A percentile compares a stretch with the other conserved stretches of the same genome.
phyloP scores from a whole-genome alignment of 2,329 filamentous ascomycete species.

The Elsinoe fawcettii region DNA sequence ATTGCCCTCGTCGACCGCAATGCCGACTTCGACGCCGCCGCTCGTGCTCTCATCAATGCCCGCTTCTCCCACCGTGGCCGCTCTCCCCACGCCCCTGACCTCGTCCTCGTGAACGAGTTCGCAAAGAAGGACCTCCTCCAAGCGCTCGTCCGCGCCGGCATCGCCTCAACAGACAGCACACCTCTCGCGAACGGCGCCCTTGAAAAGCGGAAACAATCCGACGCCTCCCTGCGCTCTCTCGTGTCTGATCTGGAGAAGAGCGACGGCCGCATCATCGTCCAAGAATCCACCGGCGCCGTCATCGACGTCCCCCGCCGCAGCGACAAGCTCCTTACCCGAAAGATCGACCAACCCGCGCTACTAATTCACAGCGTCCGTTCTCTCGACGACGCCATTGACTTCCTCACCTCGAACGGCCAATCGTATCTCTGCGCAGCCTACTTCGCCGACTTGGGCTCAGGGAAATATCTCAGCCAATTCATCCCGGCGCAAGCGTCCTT shows the following conservation, averaged over 20 bases:
- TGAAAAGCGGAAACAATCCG: conserved; percentile 4
- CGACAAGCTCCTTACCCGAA: conserved; percentile 24
- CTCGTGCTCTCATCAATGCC: conserved; percentile 45
- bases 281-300: conserved; percentile 22
- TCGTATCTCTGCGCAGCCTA: conserved; percentile 44
- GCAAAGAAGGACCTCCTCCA: conserved; percentile 48
- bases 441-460: conserved; percentile 43
- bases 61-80: conserved; percentile 49
- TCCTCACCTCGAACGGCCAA: conserved; percentile 29
- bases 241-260: conserved; percentile 16
- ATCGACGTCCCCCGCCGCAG: conserved; percentile 20
- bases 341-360: conserved; percentile 38
- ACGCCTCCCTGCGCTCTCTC: conserved; percentile 12
- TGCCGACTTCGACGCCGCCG: conserved; percentile 47
- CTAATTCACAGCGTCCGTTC: conserved; percentile 42
- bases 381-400: conserved; percentile 49
- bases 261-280: conserved; percentile 20
- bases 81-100: conserved; percentile 55
- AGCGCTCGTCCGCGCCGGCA: conserved; percentile 37
- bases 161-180: conserved; percentile 23
- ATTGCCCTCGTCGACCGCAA: conserved; percentile 56
- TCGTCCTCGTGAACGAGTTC: conserved; percentile 59
- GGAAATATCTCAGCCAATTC: conserved; percentile 55
- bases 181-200: conserved; percentile 16
- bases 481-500: conserved; percentile 44